These are phyloP conservation scores for Nitzschia sp. DNA, from an alignment of 108 stramenopile genomes.

Conservation along the genomic window DNA sequence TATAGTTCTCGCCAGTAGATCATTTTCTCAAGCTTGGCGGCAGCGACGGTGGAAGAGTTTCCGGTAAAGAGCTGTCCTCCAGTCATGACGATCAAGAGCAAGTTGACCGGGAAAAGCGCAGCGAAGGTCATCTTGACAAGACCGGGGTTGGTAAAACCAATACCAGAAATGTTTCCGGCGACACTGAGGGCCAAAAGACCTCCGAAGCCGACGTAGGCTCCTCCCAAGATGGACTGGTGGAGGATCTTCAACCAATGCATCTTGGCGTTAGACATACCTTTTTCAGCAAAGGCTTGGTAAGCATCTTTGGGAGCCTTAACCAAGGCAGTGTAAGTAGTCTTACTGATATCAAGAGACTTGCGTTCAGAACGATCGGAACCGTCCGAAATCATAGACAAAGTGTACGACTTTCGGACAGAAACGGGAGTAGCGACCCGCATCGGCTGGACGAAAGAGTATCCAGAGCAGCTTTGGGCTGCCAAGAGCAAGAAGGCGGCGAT, in stretches of 20 bases:
- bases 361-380: slow-evolving; percentile 15
- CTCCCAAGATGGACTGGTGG: slow-evolving; percentile 27
- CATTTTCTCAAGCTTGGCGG: slow-evolving; percentile 24
- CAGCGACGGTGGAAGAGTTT: slow-evolving; percentile 27
- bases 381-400: slow-evolving; percentile 12
- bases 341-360: slow-evolving; percentile 16
- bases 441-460: slow-evolving; percentile 13
- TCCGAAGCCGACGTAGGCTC: slow-evolving; percentile 39
- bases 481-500: slow-evolving; percentile 1
- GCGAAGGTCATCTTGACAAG: slow-evolving; percentile 31
- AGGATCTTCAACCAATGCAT: slow-evolving; percentile 23
- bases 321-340: slow-evolving; percentile 4
- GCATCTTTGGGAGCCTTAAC: slow-evolving; percentile 17
- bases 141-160: slow-evolving; percentile 37
- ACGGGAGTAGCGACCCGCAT: background rate
- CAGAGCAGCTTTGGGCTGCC: slow-evolving; percentile 6
- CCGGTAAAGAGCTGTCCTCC: slow-evolving; percentile 46
- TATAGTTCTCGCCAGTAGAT: slow-evolving; percentile 11
- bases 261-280: slow-evolving; percentile 14
- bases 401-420: background rate
- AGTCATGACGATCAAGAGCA: slow-evolving; percentile 30
- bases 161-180: slow-evolving; percentile 30
- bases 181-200: slow-evolving; percentile 32
- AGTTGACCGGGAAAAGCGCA: slow-evolving; percentile 28
- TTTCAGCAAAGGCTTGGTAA: slow-evolving; percentile 14